Evolutionary conservation across 805 yeast species (phyloP), one percentile per base, ranked within the genome.

Genomic region (Cyberlindnera meyerae): DNA sequence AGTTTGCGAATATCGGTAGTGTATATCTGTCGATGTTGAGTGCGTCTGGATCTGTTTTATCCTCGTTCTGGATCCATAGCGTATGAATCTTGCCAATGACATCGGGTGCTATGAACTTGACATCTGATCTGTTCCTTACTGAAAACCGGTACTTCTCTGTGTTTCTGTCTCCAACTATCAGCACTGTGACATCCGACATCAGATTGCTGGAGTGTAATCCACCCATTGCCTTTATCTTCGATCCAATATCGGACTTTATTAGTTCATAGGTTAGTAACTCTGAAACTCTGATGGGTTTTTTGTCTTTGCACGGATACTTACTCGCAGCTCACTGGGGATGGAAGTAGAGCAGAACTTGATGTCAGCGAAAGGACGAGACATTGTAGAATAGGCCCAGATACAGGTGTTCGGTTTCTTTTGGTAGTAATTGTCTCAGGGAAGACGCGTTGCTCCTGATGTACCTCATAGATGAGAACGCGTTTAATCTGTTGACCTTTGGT

Each of bases 111-210:
- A 85, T 52, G 46, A 85, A 76, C 29, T 56, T 57, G 22, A 86
- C 68, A 57, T 83, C 89, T 33, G 62, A 60, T 37, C 85, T 58
- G 38, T 65, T 62, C 39, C 65, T 60, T 2, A 75, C 68, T 37
- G 75, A 68, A 50, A 65, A 78, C 34, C 58, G 59, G 54, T 69
- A 76, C 52, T 78, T 78, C 18, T 73, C 79, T 0, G 82, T 75
- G 38, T 66, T 60, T 20, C 72, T 60, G 27, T 66, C 67, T 2
- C 86, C 87, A 21, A 80, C 79, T 5, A 82, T 65, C 18, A 82
- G 57, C 27, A 73, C 72, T 36, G 71, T 68, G 3, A 75, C 79
- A 52, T 77, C 79, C 32, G 77, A 71, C 64, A 79, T 75, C 45
- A 82, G 57, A 49, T 80, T 80, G 28, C 67, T 66, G 40, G 70